phyloP scores from a whole-genome alignment of 371 early-diverging fungal genomes.

The Zychaea mexicana region DNA sequence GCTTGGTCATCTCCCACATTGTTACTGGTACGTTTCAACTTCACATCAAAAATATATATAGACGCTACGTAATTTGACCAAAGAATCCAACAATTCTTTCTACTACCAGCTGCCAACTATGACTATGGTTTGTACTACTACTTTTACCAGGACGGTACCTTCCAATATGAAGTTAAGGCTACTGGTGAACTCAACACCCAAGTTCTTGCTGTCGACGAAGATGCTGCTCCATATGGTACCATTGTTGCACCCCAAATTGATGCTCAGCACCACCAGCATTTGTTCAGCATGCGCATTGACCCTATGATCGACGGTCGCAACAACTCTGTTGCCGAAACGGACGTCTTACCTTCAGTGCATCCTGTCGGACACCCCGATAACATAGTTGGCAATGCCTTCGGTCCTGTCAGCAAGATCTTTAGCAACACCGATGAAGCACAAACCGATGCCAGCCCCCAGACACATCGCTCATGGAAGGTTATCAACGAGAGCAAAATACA shows the following conservation, averaged over 20 bases:
- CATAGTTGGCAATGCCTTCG: constrained; percentile 41
- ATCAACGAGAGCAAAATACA: constrained; percentile 40
- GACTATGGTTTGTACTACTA: constrained; percentile 58
- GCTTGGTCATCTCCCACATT: constrained; percentile 52
- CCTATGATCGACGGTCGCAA: constrained; percentile 49
- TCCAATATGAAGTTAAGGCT: constrained; percentile 56
- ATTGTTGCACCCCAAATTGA: constrained; percentile 51
- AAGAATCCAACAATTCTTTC: neutral
- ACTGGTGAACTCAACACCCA: constrained; percentile 54
- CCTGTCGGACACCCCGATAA: constrained; percentile 52
- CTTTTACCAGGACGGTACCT: constrained; percentile 55
- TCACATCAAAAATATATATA: neutral
- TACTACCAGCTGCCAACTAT: constrained; percentile 44
- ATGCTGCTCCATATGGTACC: constrained; percentile 40
- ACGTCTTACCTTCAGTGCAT: constrained; percentile 27
- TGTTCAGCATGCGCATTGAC: constrained; percentile 53
- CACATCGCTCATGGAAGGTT: constrained; percentile 43
- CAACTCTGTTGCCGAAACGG: constrained; percentile 40
- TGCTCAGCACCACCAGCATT: constrained; percentile 52
- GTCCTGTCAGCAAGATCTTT: constrained; percentile 25
- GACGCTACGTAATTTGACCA: neutral
- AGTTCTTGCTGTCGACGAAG: constrained; percentile 51
- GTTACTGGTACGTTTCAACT: constrained; percentile 37
- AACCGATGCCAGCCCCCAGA: constrained; percentile 22
- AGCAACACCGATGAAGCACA: constrained; percentile 39